Percentiles rank a stretch among this genome's conserved stretches.
These are phyloP conservation scores for Hanseniaspora pseudoguilliermondii DNA, from an alignment of 805 yeast genomes.

Conservation along the genomic window DNA sequence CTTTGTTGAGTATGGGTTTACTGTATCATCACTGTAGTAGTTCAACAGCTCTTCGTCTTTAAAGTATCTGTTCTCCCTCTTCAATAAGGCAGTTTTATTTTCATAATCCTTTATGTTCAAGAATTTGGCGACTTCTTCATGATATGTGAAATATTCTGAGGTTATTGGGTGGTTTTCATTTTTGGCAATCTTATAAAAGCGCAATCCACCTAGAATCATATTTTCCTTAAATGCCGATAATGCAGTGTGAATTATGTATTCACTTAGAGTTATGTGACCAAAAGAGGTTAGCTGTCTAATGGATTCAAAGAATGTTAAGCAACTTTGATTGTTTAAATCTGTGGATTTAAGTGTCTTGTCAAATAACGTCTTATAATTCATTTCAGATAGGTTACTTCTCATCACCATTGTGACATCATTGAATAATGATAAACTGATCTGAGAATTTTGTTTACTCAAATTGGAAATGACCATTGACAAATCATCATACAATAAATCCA, in stretches of 20 bases:
- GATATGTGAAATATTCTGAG: constrained; percentile 23
- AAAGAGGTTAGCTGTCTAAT: constrained; percentile 1
- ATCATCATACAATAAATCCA: neutral
- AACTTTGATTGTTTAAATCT: constrained; percentile 1
- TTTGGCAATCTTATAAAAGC: constrained; percentile 19
- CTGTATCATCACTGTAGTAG: constrained; percentile 24
- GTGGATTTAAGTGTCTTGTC: constrained; percentile 4
- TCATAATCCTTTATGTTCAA: constrained; percentile 22
- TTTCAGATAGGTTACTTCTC: neutral
- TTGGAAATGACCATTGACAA: neutral
- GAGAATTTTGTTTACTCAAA: neutral
- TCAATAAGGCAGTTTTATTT: constrained; percentile 17
- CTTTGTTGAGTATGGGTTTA: constrained; percentile 23
- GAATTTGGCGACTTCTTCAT: constrained; percentile 22
- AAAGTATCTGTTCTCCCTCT: constrained; percentile 18
- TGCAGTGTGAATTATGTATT: constrained; percentile 18
- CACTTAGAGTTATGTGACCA: neutral
- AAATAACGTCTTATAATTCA: neutral
- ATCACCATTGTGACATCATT: constrained; percentile 8
- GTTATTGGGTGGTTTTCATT: constrained; percentile 16
- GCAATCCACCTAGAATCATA: constrained; percentile 25
- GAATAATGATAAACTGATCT: constrained; percentile 2
- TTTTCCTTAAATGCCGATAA: constrained; percentile 22
- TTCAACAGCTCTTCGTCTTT: constrained; percentile 23
- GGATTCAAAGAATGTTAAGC: constrained; percentile 12